phyloP scores from a whole-genome alignment of 768 basidiomycete genomes.

The Lentinula sp. region DNA sequence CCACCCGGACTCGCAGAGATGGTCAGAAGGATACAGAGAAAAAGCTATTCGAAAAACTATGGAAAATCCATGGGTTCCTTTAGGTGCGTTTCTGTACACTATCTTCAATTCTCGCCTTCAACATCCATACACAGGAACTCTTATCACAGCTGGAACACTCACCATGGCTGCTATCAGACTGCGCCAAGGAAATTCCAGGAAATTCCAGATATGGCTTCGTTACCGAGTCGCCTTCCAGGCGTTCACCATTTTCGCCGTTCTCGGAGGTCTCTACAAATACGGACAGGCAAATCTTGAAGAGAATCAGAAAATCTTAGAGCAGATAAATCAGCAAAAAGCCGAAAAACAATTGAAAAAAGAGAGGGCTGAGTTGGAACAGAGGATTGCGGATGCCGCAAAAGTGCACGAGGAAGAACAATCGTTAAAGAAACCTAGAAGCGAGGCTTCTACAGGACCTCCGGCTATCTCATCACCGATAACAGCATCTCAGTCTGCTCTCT shows the following conservation, averaged over 20 bases:
- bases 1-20: background rate
- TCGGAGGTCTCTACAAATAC: conserved; percentile 19
- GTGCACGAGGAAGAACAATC: conserved; percentile 3
- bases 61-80: conserved; percentile 74
- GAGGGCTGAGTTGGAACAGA: conserved; percentile 1
- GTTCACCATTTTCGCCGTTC: conserved; percentile 46
- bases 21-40: conserved; percentile 46
- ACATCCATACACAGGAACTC: conserved; percentile 27
- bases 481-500: background rate
- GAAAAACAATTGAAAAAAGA: conserved; percentile 9
- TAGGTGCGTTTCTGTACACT: conserved; percentile 44
- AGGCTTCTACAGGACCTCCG: too few relatives aligned
- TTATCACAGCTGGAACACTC: conserved; percentile 44
- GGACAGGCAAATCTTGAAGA: conserved; percentile 15
- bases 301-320: conserved; percentile 10
- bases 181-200: conserved; percentile 39
- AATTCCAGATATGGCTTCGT: conserved; percentile 54
- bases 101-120: background rate
- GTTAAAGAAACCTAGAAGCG: too few relatives aligned
- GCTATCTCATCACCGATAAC: background rate
- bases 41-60: conserved; percentile 61
- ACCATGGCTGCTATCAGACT: conserved; percentile 44
- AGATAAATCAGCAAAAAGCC: conserved; percentile 10
- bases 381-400: conserved; percentile 9
- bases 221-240: conserved; percentile 54